Percentiles rank a stretch among this genome's conserved stretches.
Conservation (phyloP, 345 rosid genomes). For the Aurinia saxatilis region DNA sequence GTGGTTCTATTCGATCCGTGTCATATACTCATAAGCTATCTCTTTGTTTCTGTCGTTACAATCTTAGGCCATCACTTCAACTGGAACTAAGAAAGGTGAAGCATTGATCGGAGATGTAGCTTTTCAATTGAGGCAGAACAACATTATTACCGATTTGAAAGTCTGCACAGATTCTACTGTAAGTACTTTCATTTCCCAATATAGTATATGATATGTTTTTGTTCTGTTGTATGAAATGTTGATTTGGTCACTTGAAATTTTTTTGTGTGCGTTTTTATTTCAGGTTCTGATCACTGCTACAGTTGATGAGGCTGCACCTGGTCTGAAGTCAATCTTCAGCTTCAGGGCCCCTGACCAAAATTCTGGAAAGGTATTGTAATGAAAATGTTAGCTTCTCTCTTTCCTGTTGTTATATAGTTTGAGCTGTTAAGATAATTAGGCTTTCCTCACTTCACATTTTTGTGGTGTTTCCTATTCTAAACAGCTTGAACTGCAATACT, state of each 20-base stretch:
- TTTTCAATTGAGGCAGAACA: constrained; percentile 76
- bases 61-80: constrained; percentile 62
- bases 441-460: neutral
- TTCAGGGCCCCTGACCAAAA: constrained; percentile 84
- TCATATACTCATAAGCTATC: too few species aligned
- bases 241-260: neutral
- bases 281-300: constrained; percentile 80
- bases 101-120: constrained; percentile 68
- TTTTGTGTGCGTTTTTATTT: constrained; percentile 1
- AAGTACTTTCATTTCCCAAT: constrained; percentile 9
- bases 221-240: neutral
- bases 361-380: constrained; percentile 70
- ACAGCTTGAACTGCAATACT: constrained; percentile 83
- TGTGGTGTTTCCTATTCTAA: neutral
- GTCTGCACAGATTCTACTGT: constrained; percentile 75
- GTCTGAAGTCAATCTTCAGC: constrained; percentile 73
- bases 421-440: neutral
- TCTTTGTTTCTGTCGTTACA: neutral
- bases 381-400: neutral
- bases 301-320: constrained; percentile 82
- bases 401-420: neutral
- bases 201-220: neutral
- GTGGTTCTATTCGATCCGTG: too few species aligned
- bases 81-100: constrained; percentile 76
- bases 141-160: constrained; percentile 74